A percentile compares a stretch with the other conserved stretches of the same genome.
phyloP scores from a whole-genome alignment of 1,284 basidiomycete genomes.

The Singerocomus inundabilis region DNA sequence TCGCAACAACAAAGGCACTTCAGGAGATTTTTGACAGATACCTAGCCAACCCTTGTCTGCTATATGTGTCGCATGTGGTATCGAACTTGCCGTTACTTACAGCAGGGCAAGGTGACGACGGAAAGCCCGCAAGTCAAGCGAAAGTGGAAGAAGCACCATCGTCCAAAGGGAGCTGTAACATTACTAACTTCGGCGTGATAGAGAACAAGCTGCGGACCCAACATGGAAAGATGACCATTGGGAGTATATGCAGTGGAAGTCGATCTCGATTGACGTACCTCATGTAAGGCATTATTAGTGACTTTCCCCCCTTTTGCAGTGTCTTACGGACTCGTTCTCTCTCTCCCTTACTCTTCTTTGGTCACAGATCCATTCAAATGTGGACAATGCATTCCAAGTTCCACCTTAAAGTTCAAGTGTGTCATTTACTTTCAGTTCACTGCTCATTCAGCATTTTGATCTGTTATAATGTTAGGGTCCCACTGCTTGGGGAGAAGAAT shows the following conservation, averaged over 20 bases:
- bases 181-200: slow-evolving; percentile 16
- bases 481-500: slow-evolving; percentile 25
- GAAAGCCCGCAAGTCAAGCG: not conserved
- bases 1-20: slow-evolving; percentile 11
- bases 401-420: slow-evolving; percentile 15
- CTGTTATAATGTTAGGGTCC: slow-evolving; percentile 9
- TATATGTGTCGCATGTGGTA: slow-evolving; percentile 7
- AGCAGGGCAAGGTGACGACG: no score
- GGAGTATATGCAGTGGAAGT: slow-evolving; percentile 7
- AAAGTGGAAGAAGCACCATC: not conserved
- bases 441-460: not conserved
- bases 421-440: not conserved
- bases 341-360: no score
- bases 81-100: not conserved
- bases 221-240: slow-evolving; percentile 5
- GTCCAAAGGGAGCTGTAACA: slow-evolving; percentile 7
- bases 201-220: slow-evolving; percentile 13
- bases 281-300: slow-evolving; percentile 9
- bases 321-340: no score
- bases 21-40: slow-evolving; percentile 19
- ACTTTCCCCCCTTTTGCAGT: not conserved
- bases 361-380: slow-evolving; percentile 14
- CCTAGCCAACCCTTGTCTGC: slow-evolving; percentile 16
- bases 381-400: slow-evolving; percentile 24
- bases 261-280: not conserved